Conservation (phyloP, 176 grass and related monocot genomes). For the Poa annua region DNA sequence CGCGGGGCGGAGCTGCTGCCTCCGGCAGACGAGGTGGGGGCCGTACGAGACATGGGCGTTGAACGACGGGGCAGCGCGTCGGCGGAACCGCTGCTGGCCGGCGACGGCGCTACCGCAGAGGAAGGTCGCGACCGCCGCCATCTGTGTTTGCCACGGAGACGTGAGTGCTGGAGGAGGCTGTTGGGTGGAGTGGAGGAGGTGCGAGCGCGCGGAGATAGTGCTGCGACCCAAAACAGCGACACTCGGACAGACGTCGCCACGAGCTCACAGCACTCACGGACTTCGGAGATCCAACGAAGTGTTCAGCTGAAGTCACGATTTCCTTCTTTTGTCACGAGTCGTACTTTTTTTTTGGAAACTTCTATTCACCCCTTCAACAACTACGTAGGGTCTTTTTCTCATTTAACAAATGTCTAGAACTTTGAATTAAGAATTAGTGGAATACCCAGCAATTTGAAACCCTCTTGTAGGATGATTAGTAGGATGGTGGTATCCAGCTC, state of each 20-base stretch:
- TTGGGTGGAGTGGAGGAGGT: slow-evolving; percentile 35
- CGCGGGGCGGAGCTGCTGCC: slow-evolving; percentile 65
- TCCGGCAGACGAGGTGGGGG: slow-evolving; percentile 54
- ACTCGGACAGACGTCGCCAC: neutral
- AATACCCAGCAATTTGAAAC: too few relatives aligned
- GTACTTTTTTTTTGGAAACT: too few relatives aligned
- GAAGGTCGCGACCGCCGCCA: slow-evolving; percentile 58
- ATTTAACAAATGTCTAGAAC: too few relatives aligned
- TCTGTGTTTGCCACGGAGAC: slow-evolving; percentile 10
- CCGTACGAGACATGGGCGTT: slow-evolving; percentile 43
- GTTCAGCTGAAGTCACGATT: too few relatives aligned
- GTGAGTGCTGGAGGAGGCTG: neutral
- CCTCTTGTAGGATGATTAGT: too few relatives aligned
- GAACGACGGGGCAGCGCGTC: neutral
- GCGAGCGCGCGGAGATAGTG: slow-evolving; percentile 21
- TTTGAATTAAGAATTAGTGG: too few relatives aligned
- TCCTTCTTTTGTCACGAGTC: too few relatives aligned
- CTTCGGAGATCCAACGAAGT: too few relatives aligned
- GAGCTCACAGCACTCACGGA: neutral
- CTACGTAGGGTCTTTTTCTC: too few relatives aligned
- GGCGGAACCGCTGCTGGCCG: slow-evolving; percentile 15
- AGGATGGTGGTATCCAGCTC: too few relatives aligned
- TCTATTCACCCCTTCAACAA: too few relatives aligned
- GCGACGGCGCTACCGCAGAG: slow-evolving; percentile 33
- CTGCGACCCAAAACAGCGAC: neutral